phyloP scores from a whole-genome alignment of 2,329 filamentous ascomycete genomes.

The Talaromyces sp. region DNA sequence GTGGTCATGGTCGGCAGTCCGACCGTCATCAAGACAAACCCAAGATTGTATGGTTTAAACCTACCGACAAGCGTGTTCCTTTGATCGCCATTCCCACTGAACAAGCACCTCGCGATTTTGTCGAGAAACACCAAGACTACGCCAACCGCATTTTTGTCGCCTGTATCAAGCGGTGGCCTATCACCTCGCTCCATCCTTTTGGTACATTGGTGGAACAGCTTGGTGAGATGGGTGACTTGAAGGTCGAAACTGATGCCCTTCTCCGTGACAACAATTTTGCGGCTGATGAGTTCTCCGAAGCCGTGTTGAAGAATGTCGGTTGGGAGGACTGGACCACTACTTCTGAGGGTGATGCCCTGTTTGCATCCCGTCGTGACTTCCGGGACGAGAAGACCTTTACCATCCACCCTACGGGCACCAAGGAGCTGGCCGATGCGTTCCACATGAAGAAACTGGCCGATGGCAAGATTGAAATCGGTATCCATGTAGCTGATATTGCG shows the following conservation, averaged over 20 bases:
- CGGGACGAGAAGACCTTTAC: conserved; percentile 85
- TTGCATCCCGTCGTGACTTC: conserved; percentile 81
- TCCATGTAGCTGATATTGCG: conserved; percentile 91
- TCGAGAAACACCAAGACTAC: conserved; percentile 97
- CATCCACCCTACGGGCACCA: conserved; percentile 80
- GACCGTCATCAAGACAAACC: conserved; percentile 92
- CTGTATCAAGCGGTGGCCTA: conserved; percentile 99
- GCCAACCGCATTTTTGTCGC: conserved; percentile 97
- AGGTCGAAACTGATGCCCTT: conserved; percentile 95
- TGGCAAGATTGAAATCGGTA: conserved; percentile 86
- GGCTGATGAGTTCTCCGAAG: conserved; percentile 95
- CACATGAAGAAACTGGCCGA: conserved; percentile 82
- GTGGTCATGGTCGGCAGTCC: conserved; percentile 65
- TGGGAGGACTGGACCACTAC: conserved; percentile 86
- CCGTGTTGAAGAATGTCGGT: conserved; percentile 86
- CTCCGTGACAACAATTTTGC: conserved; percentile 98
- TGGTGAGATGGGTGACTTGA: conserved; percentile 93
- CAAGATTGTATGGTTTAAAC: conserved; percentile 99
- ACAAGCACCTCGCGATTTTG: conserved; percentile 94
- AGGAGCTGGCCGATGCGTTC: conserved; percentile 86
- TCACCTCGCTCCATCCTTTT: conserved; percentile 98
- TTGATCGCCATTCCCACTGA: conserved; percentile 97
- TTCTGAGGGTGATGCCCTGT: conserved; percentile 71
- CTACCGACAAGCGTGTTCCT: conserved; percentile 96
- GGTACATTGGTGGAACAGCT: conserved; percentile 96